phyloP scores from a whole-genome alignment of 2,329 filamentous ascomycete species.

The Beauveria bassiana region DNA sequence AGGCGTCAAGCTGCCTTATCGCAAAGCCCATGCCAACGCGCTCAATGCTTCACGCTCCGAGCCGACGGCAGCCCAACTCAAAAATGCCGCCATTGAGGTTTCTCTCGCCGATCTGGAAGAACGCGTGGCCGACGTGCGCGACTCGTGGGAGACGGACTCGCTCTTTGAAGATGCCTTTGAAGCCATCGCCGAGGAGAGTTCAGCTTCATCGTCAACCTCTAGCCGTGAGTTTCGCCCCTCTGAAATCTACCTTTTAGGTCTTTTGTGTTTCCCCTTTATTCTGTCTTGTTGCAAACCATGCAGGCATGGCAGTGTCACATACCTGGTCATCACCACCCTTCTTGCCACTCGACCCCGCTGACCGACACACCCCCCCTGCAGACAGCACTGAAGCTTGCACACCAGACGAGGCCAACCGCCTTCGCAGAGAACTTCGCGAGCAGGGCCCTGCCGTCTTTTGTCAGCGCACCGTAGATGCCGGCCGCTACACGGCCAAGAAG shows the following conservation, averaged over 20 bases:
- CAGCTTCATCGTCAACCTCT: slow-evolving; percentile 28
- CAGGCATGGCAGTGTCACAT: slow-evolving; percentile 7
- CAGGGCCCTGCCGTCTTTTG: slow-evolving; percentile 75
- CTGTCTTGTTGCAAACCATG: background rate
- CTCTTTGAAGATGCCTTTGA: slow-evolving; percentile 56
- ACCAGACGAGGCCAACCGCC: slow-evolving; percentile 59
- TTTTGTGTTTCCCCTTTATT: background rate
- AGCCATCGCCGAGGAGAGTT: slow-evolving; percentile 44
- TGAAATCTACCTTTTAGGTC: background rate
- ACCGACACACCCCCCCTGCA: slow-evolving; percentile 13
- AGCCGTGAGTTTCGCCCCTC: slow-evolving; percentile 34
- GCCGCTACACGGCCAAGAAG: slow-evolving; percentile 68
- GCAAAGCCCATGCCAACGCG: slow-evolving; percentile 28
- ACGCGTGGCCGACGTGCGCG: slow-evolving; percentile 41
- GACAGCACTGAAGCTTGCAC: slow-evolving; percentile 49
- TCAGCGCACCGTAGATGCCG: slow-evolving; percentile 59
- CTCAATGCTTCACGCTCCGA: slow-evolving; percentile 27
- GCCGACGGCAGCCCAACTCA: slow-evolving; percentile 28
- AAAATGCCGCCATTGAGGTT: slow-evolving; percentile 27
- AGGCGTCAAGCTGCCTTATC: slow-evolving; percentile 24
- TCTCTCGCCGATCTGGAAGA: slow-evolving; percentile 41
- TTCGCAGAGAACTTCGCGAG: slow-evolving; percentile 63
- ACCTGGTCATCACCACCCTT: background rate
- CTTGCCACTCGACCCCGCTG: background rate
- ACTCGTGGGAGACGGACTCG: slow-evolving; percentile 57